Evolutionary conservation across 495 filamentous ascomycete species (phyloP).

Genomic region (Margaritispora aquatica): DNA sequence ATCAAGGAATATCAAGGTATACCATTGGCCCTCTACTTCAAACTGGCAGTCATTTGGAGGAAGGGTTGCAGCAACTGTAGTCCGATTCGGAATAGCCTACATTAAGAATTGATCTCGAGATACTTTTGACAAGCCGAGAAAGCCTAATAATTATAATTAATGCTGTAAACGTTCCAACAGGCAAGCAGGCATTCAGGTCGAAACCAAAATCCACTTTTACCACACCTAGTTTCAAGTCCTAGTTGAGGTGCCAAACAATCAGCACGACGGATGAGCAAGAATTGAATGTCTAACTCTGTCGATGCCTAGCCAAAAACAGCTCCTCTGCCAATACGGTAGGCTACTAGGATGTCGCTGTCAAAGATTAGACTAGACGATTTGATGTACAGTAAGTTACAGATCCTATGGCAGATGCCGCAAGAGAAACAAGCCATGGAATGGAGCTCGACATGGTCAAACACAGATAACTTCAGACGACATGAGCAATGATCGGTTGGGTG

Average conservation of each 20-base stretch:
- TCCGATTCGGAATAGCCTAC: constrained; percentile 14
- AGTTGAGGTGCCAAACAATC: neutral
- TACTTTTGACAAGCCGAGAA: neutral
- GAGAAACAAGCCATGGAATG: neutral
- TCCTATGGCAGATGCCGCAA: neutral
- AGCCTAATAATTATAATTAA: too few species aligned
- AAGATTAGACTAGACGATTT: neutral
- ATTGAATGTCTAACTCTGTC: neutral
- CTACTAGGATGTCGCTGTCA: neutral
- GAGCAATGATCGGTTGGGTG: neutral
- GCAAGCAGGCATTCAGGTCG: neutral
- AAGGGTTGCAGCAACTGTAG: constrained; percentile 9
- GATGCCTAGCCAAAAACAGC: too few species aligned
- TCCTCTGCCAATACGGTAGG: too few species aligned
- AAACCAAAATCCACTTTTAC: neutral
- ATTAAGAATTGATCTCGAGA: constrained; percentile 1
- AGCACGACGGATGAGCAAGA: neutral
- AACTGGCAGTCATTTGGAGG: constrained; percentile 13
- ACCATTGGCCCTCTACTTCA: constrained; percentile 12
- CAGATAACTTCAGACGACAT: neutral
- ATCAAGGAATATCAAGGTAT: too few species aligned
- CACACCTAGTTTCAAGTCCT: too few species aligned
- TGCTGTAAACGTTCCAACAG: too few species aligned
- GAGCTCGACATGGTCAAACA: neutral
- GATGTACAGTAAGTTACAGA: neutral